Percentiles rank a stretch among this genome's conserved stretches.
phyloP scores from a whole-genome alignment of 331 rosid genomes.

The Stylosanthes scabra region DNA sequence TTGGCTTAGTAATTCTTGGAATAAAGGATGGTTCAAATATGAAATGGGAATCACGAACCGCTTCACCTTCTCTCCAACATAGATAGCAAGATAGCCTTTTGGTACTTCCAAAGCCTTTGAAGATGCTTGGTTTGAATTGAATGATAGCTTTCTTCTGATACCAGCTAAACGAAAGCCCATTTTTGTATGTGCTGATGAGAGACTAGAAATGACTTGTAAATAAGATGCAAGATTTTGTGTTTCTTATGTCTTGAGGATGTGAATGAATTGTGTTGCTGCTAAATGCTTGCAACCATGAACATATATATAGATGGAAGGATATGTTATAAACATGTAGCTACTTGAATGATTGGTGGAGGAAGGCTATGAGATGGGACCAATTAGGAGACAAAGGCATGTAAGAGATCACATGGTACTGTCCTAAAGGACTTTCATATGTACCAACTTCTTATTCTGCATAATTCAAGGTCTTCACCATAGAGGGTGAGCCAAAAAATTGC shows the following conservation, averaged over 20 bases:
- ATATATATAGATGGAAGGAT: constrained; percentile 44
- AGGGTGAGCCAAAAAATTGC: too few relatives aligned
- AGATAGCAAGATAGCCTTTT: constrained; percentile 51
- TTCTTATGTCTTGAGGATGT: constrained; percentile 15
- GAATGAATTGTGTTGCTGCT: constrained; percentile 30
- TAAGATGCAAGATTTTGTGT: neutral
- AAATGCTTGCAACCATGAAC: constrained; percentile 8
- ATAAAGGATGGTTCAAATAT: constrained; percentile 36
- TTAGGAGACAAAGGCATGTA: constrained; percentile 22
- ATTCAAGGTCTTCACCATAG: too few relatives aligned
- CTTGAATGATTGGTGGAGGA: constrained; percentile 23
- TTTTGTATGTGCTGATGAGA: constrained; percentile 16
- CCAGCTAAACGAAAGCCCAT: constrained; percentile 50
- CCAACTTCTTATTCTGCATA: neutral
- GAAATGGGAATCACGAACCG: constrained; percentile 45
- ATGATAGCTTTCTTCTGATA: constrained; percentile 29
- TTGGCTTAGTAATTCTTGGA: constrained; percentile 42
- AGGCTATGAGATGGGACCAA: constrained; percentile 2
- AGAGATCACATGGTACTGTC: constrained; percentile 33
- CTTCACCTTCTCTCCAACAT: constrained; percentile 47
- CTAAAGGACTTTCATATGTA: constrained; percentile 11
- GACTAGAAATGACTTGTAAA: neutral
- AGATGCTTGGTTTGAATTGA: constrained; percentile 10
- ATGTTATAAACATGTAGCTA: constrained; percentile 16
- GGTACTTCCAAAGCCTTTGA: constrained; percentile 27